These are phyloP conservation scores for Fusarium xyrophilum DNA, from an alignment of 2,329 filamentous ascomycete genomes.

Conservation along the genomic window DNA sequence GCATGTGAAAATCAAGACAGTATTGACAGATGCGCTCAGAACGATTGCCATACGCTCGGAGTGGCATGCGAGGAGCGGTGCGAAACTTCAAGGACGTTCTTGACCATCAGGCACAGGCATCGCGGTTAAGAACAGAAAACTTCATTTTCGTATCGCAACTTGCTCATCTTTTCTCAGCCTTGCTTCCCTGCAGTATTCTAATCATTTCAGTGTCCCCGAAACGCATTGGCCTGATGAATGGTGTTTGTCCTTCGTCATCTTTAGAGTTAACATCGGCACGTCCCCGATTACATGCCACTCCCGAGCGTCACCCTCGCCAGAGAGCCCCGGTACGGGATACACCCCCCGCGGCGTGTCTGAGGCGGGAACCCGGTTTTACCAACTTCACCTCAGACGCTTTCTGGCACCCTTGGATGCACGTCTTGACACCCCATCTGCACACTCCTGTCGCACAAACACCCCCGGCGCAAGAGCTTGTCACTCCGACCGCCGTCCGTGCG, in stretches of 20 bases:
- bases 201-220: too few species aligned
- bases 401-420: background rate
- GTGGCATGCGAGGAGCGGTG: constrained; percentile 81
- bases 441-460: background rate
- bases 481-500: background rate
- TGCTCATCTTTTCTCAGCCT: constrained; percentile 54
- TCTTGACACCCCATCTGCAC: background rate
- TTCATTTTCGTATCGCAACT: constrained; percentile 93
- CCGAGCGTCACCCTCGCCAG: background rate
- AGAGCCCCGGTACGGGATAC: background rate
- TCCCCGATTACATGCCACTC: background rate
- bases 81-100: constrained; percentile 96
- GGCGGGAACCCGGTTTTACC: background rate
- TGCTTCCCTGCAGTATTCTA: too few species aligned
- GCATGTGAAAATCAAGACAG: constrained; percentile 79
- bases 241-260: too few species aligned
- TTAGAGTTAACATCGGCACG: background rate
- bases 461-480: background rate
- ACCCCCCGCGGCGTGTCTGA: background rate
- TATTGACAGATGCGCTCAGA: constrained; percentile 72
- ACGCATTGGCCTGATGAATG: too few species aligned
- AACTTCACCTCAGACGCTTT: background rate
- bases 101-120: constrained; percentile 98
- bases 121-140: constrained; percentile 88
- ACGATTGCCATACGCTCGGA: constrained; percentile 76